These are phyloP conservation scores for Erysimum cheiri DNA, from an alignment of 441 rosid species.

Conservation along the genomic window DNA sequence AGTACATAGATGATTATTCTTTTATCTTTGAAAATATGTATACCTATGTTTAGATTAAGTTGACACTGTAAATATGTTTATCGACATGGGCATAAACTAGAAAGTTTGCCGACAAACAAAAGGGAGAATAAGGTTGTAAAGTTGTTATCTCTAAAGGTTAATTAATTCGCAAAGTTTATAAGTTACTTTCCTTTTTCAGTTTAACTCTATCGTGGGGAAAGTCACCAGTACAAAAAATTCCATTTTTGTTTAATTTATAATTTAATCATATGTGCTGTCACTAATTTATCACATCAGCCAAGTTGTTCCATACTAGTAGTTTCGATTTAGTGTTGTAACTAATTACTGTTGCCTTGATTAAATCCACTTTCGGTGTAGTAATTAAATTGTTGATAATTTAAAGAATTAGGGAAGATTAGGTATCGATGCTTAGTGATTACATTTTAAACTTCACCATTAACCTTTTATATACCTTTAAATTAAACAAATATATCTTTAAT, in stretches of 20 bases:
- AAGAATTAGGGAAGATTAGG: conserved; percentile 5
- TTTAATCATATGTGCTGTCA: conserved; percentile 20
- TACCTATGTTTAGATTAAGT: neutral
- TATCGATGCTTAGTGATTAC: neutral
- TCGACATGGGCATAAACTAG: conserved; percentile 5
- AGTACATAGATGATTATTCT: neutral
- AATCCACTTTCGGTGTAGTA: conserved; percentile 26
- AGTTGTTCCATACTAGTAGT: neutral
- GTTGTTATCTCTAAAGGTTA: conserved; percentile 11
- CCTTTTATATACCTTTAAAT: conserved; percentile 3
- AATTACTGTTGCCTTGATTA: conserved; percentile 33
- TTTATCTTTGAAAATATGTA: neutral
- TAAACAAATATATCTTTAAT: neutral
- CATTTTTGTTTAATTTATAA: conserved; percentile 1
- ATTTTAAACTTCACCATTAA: neutral
- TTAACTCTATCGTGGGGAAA: conserved; percentile 16
- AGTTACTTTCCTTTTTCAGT: neutral
- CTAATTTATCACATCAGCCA: conserved; percentile 21
- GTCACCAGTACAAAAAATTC: neutral
- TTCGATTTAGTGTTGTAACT: conserved; percentile 12
- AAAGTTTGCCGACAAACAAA: conserved; percentile 18
- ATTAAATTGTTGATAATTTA: conserved; percentile 8
- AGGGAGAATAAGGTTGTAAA: conserved; percentile 21
- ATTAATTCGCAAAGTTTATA: neutral
- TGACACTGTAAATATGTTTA: conserved; percentile 28